Evolutionary conservation across 1,139 yeast genomes (phyloP).

Genomic region (Candida pseudocylindracea): DNA sequence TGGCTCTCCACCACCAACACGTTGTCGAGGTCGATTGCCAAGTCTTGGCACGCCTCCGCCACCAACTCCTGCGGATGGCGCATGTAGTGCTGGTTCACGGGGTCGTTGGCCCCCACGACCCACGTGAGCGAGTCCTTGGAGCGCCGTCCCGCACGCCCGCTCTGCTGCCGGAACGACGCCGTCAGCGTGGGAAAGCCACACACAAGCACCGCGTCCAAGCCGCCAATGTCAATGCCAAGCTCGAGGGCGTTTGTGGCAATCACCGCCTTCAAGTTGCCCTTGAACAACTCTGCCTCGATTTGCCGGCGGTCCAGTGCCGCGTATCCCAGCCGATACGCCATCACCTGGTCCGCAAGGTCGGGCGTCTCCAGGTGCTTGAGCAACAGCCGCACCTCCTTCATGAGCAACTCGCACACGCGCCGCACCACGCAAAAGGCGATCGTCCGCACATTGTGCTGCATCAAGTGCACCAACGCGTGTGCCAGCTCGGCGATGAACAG

Average conservation of each 20-base stretch:
- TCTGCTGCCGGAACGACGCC: slow-evolving; percentile 79
- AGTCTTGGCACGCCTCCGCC: slow-evolving; percentile 19
- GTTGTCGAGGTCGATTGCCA: slow-evolving; percentile 17
- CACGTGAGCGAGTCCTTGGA: slow-evolving; percentile 46
- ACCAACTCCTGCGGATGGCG: slow-evolving; percentile 45
- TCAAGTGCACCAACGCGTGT: slow-evolving; percentile 37
- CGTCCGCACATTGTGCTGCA: slow-evolving; percentile 31
- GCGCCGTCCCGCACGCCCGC: slow-evolving; percentile 89
- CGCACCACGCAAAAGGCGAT: slow-evolving; percentile 84
- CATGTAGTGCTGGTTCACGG: slow-evolving; percentile 73
- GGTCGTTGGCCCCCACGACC: slow-evolving; percentile 65
- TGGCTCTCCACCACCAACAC: slow-evolving; percentile 46
- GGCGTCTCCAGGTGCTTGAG: slow-evolving; percentile 2
- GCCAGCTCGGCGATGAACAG: slow-evolving; percentile 63
- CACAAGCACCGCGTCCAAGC: slow-evolving; percentile 71
- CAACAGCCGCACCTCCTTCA: slow-evolving; percentile 52
- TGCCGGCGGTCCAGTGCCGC: slow-evolving; percentile 65
- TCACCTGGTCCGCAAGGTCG: slow-evolving; percentile 14
- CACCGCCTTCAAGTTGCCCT: slow-evolving; percentile 64
- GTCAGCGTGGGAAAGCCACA: slow-evolving; percentile 84
- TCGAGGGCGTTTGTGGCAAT: slow-evolving; percentile 92
- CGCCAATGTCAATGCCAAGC: slow-evolving; percentile 86
- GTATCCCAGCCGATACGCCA: slow-evolving; percentile 93
- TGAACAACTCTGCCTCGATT: slow-evolving; percentile 79
- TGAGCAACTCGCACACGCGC: slow-evolving; percentile 63